These are phyloP conservation scores for Alternaria atra DNA, from an alignment of 2,329 filamentous ascomycete species.

Conservation along the genomic window DNA sequence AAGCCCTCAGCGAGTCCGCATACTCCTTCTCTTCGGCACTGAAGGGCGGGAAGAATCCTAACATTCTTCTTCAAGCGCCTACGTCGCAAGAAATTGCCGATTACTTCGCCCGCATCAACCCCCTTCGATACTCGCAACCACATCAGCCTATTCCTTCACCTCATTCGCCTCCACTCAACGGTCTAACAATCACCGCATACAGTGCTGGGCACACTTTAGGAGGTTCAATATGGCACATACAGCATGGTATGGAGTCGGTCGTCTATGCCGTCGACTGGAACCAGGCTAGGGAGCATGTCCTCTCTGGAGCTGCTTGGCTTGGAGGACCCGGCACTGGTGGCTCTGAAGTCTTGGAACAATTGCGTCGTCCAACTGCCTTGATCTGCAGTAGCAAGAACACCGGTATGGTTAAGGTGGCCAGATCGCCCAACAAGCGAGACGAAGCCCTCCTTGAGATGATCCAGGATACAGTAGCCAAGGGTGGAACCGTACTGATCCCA, in stretches of 20 bases:
- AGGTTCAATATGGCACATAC: constrained; percentile 98
- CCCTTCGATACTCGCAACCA: constrained; percentile 95
- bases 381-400: constrained; percentile 90
- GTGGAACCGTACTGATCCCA: constrained; percentile 91
- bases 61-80: constrained; percentile 73
- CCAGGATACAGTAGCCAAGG: constrained; percentile 76
- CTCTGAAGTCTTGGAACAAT: constrained; percentile 89
- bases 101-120: constrained; percentile 90
- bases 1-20: constrained; percentile 74
- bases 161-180: constrained; percentile 87
- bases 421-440: constrained; percentile 82
- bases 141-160: constrained; percentile 88
- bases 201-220: constrained; percentile 95
- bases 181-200: constrained; percentile 94
- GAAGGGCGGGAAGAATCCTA: constrained; percentile 55
- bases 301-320: constrained; percentile 92
- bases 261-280: constrained; percentile 99
- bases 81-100: constrained; percentile 87
- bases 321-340: constrained; percentile 81
- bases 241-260: constrained; percentile 94
- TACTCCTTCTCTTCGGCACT: constrained; percentile 60
- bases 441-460: constrained; percentile 86
- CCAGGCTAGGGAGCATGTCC: constrained; percentile 93
- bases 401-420: constrained; percentile 73
- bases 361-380: constrained; percentile 91